Percentiles rank a stretch among this genome's conserved stretches.
Conservation (phyloP, 1,139 yeast genomes). For the Taiozyma sp. region DNA sequence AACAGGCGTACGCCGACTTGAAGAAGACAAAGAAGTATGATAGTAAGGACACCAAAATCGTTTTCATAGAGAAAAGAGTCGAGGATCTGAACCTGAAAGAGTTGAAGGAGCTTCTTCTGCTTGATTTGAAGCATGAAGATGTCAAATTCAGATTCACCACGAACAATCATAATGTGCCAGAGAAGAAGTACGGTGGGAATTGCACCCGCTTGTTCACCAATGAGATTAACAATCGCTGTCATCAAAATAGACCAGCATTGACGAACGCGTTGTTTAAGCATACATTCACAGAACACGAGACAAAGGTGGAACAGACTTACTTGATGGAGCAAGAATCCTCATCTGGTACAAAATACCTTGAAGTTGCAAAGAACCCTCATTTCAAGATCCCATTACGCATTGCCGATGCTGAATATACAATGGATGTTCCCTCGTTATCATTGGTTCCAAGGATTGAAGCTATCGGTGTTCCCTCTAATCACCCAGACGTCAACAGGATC, state of each 20-base stretch:
- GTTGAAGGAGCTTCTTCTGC: slow-evolving; percentile 7
- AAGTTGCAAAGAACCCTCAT: neutral
- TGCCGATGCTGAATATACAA: slow-evolving; percentile 2
- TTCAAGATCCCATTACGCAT: slow-evolving; percentile 8
- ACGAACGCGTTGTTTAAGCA: neutral
- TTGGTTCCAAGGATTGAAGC: slow-evolving; percentile 12
- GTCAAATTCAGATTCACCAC: slow-evolving; percentile 15
- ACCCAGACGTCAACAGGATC: slow-evolving; percentile 8
- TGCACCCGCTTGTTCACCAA: slow-evolving; percentile 17
- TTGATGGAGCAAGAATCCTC: neutral
- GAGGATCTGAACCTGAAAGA: slow-evolving; percentile 14
- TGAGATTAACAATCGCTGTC: slow-evolving; percentile 13
- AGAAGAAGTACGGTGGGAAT: slow-evolving; percentile 6
- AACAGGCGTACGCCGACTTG: neutral
- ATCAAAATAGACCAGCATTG: slow-evolving; percentile 12
- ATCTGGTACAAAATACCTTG: slow-evolving; percentile 2
- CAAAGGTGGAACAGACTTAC: neutral
- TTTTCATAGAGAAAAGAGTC: slow-evolving; percentile 13
- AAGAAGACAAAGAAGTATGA: neutral
- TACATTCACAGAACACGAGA: slow-evolving; percentile 2
- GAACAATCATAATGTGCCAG: slow-evolving; percentile 1
- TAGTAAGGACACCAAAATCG: neutral
- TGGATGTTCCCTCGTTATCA: slow-evolving; percentile 13
- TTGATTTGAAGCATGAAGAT: slow-evolving; percentile 5
- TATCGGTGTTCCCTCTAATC: slow-evolving; percentile 16